phyloP scores from a whole-genome alignment of 805 yeast genomes.

The Yarrowia sp. region DNA sequence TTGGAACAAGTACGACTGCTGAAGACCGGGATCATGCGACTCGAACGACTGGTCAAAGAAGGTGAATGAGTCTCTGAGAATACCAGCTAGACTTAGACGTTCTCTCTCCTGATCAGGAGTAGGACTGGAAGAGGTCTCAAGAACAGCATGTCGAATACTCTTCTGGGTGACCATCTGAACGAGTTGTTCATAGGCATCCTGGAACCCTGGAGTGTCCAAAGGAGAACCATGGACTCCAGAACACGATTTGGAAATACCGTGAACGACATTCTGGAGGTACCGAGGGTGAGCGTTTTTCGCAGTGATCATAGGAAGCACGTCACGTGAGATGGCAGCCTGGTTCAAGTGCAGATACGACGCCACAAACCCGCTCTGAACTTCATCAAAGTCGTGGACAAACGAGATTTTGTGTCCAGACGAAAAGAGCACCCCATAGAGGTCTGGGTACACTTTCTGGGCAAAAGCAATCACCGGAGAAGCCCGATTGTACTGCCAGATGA shows the following conservation, averaged over 20 bases:
- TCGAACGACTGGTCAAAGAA: conserved; percentile 28
- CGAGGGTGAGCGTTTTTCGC: conserved; percentile 1
- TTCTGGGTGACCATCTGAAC: conserved; percentile 13
- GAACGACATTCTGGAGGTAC: conserved; percentile 14
- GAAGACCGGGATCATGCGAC: conserved; percentile 17
- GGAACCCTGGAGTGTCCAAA: background rate
- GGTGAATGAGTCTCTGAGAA: conserved; percentile 29
- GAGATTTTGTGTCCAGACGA: conserved; percentile 8
- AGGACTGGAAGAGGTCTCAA: background rate
- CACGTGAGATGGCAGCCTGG: background rate
- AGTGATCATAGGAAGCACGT: conserved; percentile 5
- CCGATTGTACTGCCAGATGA: conserved; percentile 15
- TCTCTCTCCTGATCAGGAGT: conserved; percentile 20
- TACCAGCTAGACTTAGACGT: background rate
- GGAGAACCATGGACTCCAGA: conserved; percentile 13
- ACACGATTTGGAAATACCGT: conserved; percentile 14
- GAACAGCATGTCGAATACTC: background rate
- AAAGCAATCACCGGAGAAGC: background rate
- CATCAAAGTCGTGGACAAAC: conserved; percentile 11
- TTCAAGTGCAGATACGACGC: conserved; percentile 10
- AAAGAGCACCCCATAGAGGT: conserved; percentile 10
- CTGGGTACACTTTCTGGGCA: conserved; percentile 15
- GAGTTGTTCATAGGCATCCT: background rate
- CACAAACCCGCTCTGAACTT: conserved; percentile 10
- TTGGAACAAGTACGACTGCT: background rate